Conservation (phyloP, 192 early-diverging fungal genomes). For the Coemansia sp. region DNA sequence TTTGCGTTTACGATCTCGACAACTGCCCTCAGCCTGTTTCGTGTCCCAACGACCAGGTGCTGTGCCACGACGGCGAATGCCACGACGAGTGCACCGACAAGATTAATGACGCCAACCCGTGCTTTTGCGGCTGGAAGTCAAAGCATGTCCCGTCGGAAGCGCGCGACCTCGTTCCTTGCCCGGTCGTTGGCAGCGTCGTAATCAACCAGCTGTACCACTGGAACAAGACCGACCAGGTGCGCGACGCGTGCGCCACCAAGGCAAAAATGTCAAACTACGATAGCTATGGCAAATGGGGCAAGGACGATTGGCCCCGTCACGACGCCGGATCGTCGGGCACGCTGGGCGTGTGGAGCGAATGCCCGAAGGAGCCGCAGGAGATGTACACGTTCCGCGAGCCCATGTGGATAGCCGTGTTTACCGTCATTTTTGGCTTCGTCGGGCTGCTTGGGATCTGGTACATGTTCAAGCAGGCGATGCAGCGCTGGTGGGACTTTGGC, state of each 20-base stretch:
- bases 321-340: slow-evolving; percentile 6
- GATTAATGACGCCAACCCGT: slow-evolving; percentile 30
- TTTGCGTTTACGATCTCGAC: slow-evolving; percentile 28
- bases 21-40: slow-evolving; percentile 23
- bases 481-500: not conserved
- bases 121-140: slow-evolving; percentile 36
- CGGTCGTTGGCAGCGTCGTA: slow-evolving; percentile 20
- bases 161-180: slow-evolving; percentile 16
- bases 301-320: slow-evolving; percentile 22
- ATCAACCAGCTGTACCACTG: slow-evolving; percentile 35
- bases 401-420: slow-evolving; percentile 36
- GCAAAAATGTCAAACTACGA: slow-evolving; percentile 7
- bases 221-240: slow-evolving; percentile 16
- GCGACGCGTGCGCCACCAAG: slow-evolving; percentile 26
- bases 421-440: slow-evolving; percentile 18
- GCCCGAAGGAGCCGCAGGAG: slow-evolving; percentile 26
- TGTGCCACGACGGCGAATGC: slow-evolving; percentile 32
- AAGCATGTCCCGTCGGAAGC: slow-evolving; percentile 21
- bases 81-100: slow-evolving; percentile 30
- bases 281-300: slow-evolving; percentile 25
- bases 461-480: slow-evolving; percentile 6
- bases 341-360: slow-evolving; percentile 22
- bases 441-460: slow-evolving; percentile 21
- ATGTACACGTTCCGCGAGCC: slow-evolving; percentile 41
- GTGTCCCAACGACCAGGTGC: slow-evolving; percentile 20